A percentile compares a stretch with the other conserved stretches of the same genome.
Evolutionary conservation across 352 stramenopile species (phyloP).

Genomic region (Pythium scleroteichum): DNA sequence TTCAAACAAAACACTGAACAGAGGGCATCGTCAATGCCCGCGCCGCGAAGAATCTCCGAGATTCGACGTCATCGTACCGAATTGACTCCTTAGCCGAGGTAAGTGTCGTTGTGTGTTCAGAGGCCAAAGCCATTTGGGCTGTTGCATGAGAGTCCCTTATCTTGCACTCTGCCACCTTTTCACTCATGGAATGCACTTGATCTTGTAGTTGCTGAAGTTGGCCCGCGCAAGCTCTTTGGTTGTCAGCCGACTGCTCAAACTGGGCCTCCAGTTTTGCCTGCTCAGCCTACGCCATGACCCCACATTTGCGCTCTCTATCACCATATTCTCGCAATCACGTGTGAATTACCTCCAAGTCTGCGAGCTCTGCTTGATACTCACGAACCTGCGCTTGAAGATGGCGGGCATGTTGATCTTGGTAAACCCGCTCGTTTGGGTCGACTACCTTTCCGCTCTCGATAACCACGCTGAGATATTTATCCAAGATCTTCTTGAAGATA

Average conservation of each 20-base stretch:
- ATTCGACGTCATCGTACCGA: no score
- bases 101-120: neutral
- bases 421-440: conserved; percentile 3
- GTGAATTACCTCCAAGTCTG: neutral
- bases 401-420: neutral
- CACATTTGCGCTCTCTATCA: neutral
- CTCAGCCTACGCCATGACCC: neutral
- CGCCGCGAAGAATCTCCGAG: no score
- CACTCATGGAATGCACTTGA: neutral
- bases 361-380: neutral
- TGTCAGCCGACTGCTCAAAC: neutral
- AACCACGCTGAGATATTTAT: neutral
- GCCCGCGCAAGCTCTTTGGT: neutral
- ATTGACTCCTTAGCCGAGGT: neutral
- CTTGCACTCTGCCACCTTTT: neutral
- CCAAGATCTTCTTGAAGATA: conserved; percentile 9
- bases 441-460: neutral
- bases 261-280: neutral
- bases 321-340: no score
- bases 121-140: neutral
- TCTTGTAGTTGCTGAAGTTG: neutral
- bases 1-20: no score
- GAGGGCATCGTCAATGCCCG: no score
- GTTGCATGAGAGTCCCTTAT: neutral
- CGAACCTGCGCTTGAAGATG: neutral